Evolutionary conservation across 140 eudicot genomes (phyloP), one percentile per base, ranked within the genome.

Genomic region (Anethum foeniculum): DNA sequence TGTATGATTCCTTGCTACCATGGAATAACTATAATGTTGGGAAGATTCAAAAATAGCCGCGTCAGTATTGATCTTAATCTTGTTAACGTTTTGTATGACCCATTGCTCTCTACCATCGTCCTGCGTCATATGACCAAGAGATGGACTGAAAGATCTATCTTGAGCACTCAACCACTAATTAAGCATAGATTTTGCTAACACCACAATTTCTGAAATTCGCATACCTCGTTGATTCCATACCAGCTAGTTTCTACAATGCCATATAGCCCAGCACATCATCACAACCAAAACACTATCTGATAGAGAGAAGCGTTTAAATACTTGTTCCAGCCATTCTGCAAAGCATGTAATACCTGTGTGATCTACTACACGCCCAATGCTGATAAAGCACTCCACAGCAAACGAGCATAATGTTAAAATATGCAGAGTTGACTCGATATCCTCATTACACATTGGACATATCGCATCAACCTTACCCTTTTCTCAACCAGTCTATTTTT

Each of bases 291-390:
- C 0, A 7, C 8, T 19, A 0, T 16, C 2, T 16, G 18, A 1
- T 52, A n/a, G 0, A 4, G 0, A 18, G 18, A 52, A 0, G n/a
- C 7, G 0, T 23, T 8, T 2, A n/a, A n/a, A n/a, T n/a, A n/a
- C n/a, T n/a, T n/a, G n/a, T n/a, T 52, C 0, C 2, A 52, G 18
- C 60, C 60, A 52, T 1, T 52, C n/a, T 2, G 60, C 4, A 5
- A 52, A 52, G 0, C 0, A 0, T 0, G 18, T 52, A 0, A 4
- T 52, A 4, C 0, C 8, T 1, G n/a, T 6, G 8, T 3, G 8
- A 4, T 0, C 5, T 0, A 52, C 60, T 1, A 18, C 8, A 0
- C 5, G 18, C 1, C 8, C n/a, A 0, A 52, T 4, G 3, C 3
- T 52, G n/a, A 4, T 0, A 5, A 52, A 52, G 6, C 60, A 19